These are phyloP conservation scores for Excoecaria agallocha DNA, from an alignment of 345 rosid genomes.

Conservation along the genomic window DNA sequence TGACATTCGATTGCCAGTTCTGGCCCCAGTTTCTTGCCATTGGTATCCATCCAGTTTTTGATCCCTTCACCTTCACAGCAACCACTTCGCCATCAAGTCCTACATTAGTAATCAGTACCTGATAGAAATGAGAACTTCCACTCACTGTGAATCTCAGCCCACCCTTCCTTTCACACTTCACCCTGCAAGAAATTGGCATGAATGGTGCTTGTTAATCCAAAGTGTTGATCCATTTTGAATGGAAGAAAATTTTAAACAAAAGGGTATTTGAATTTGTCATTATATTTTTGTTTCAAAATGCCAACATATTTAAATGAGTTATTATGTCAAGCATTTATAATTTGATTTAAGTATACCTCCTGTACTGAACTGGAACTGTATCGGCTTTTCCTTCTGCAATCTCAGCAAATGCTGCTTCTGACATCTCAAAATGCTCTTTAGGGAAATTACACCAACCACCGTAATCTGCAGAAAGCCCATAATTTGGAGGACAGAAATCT, in stretches of 20 bases:
- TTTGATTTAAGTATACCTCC: constrained; percentile 36
- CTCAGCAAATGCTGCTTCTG: constrained; percentile 80
- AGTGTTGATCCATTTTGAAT: not conserved
- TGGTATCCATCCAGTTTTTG: constrained; percentile 88
- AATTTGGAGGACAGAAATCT: constrained; percentile 90
- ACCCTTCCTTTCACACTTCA: constrained; percentile 65
- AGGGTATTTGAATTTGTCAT: not conserved
- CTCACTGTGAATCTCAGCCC: constrained; percentile 72
- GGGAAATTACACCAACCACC: constrained; percentile 98
- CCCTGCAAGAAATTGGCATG: constrained; percentile 37
- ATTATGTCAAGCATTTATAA: not conserved
- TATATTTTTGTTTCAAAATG: not conserved
- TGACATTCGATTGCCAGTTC: constrained; percentile 40
- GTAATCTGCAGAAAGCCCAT: constrained; percentile 71
- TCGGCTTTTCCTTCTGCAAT: constrained; percentile 71
- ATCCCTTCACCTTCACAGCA: constrained; percentile 85
- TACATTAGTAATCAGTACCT: constrained; percentile 75
- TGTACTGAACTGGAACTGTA: constrained; percentile 71
- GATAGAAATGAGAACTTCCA: constrained; percentile 67
- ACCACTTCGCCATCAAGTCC: constrained; percentile 77
- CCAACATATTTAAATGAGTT: not conserved
- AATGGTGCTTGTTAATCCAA: not conserved
- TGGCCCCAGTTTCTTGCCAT: constrained; percentile 99
- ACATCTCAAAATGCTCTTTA: constrained; percentile 83
- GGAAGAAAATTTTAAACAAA: not conserved